Evolutionary conservation across 257 asterid species (phyloP), one percentile per base, ranked within the genome.

Genomic region (Solanum virginianum): DNA sequence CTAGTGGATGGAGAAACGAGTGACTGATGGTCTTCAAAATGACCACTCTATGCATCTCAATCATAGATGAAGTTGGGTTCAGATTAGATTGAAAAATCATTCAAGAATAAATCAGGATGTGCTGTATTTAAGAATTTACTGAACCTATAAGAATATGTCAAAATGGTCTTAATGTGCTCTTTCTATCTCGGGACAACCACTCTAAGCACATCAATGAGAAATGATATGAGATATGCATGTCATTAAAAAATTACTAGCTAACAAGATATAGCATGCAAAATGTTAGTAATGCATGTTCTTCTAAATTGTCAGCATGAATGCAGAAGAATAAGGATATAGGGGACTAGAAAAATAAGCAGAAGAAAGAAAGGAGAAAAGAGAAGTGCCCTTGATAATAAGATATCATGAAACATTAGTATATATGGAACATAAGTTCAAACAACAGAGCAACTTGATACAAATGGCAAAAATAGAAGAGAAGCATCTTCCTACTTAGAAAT

Each of bases 401-500:
- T 24, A 47, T 12, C 43, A n/a, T 13, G 81, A 45, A 74, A 45
- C 10, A 72, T 47, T 75, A 60, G 36, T 22, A 49, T 49, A 8
- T 75, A 14, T 49, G 57, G 81, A 59, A 14, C 69, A 83, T 66
- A 68, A 49, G 43, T 59, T 49, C 69, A 68, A 36, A 82, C 79
- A 29, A 82, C 22, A 62, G 59, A 66, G 82, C 18, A 69, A 54
- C 53, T 80, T 41, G 51, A 24, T 49, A 84, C 66, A 55, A 65
- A 47, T 26, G 82, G 49, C 18, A 87, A 81, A 4, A 66, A 59
- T 49, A 17, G 3, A 20, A 74, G n/a, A 54, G 80, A 43, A 65
- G 66, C 71, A 74, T 62, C 80, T 39, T 66, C 80, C 13, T 80
- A 85, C 80, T 41, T 65, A 59, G 77, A 88, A 88, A 43, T 65